These are phyloP conservation scores for sorghum (Sorghum bicolor) DNA, from an alignment of 176 grass and related monocot species.

Conservation along the genomic window Sorghum_bicolor_NCBIv3 NC_012870.2:79683001-79683500, in stretches of 20 bases:
- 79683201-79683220: neutral
- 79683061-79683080: neutral
- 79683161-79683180: neutral
- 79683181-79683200: neutral
- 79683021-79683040: neutral
- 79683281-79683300: neutral
- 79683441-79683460: neutral
- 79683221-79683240: constrained; percentile 2
- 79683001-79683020: neutral
- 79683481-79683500: neutral
- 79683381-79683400: neutral
- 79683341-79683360: neutral
- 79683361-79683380: neutral
- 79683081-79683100: neutral
- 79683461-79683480: neutral
- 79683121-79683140: neutral
- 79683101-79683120: neutral
- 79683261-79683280: neutral
- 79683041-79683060: neutral
- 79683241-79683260: neutral
- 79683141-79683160: neutral
- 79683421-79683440: neutral
- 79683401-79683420: neutral
- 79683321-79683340: neutral
- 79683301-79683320: neutral